Evolutionary conservation across 225 moss, liverwort and hornwort genomes (phyloP), one percentile per base, ranked within the genome.

Genomic region (Bryum argenteum): DNA sequence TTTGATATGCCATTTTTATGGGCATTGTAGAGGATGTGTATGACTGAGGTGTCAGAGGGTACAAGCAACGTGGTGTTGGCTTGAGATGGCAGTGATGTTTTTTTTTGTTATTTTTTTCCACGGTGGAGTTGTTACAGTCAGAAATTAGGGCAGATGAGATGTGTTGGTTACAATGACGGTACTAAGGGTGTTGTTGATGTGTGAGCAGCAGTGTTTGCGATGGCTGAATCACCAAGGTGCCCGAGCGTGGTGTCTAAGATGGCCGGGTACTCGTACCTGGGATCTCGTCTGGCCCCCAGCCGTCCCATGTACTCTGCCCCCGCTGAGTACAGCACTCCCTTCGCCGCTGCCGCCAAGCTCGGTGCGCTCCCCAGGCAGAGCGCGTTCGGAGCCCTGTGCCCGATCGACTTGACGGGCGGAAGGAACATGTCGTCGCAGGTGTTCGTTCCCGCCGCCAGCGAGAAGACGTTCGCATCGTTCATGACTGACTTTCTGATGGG

Each of bases 241-340:
- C 82, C 82, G 9, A 74, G 70, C 57, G 78, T 82, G 70, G 74
- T 71, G 26, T 58, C 52, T 9, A 82, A 82, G 39, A 66, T 82
- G 78, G 69, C 78, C 40, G 78, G 82, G 44, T 74, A 70, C 74
- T 78, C 82, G 41, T 78, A 74, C 65, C 74, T 82, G 65, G 66
- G 78, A 5, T 82, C 71, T 1, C 66, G 59, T 4, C 58, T 73
- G 77, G 81, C 81, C 51, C 81, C 81, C n/a, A 38, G 68, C 54
- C 81, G 69, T 0, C 73, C 53, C 3, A 74, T 65, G 73, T 61
- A 78, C 54, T 9, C 68, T 8, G 58, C 38, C 11, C 69, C 64
- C 1, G 33, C 33, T 33, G 72, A 78, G 77, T 69, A 70, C 44
- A 68, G 66, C 63, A 64, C 70, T 5, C 77, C 81, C 8, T 81